phyloP scores from a whole-genome alignment of 1,139 yeast genomes.

The Debaryomyces sp. region DNA sequence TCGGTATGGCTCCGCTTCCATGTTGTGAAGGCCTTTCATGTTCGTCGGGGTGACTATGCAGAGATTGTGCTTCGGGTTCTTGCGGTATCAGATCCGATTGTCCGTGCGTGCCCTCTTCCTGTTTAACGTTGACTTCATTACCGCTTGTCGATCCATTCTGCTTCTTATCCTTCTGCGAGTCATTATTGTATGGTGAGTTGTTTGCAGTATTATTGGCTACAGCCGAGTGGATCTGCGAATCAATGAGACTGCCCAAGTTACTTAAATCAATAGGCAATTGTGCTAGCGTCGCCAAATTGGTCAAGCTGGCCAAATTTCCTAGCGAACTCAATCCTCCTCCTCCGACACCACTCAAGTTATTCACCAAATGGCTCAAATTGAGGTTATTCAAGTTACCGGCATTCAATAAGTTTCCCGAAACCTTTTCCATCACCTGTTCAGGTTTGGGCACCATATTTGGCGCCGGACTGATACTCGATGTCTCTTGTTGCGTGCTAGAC shows the following conservation, averaged over 20 bases:
- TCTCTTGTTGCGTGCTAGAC: constrained; percentile 22
- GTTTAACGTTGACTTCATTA: background rate
- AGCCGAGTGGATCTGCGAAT: constrained; percentile 19
- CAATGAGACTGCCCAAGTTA: constrained; percentile 36
- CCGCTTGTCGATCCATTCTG: background rate
- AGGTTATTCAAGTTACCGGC: constrained; percentile 51
- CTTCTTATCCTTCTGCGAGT: constrained; percentile 6
- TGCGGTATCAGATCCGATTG: background rate
- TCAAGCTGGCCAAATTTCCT: constrained; percentile 44
- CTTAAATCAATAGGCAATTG: constrained; percentile 47
- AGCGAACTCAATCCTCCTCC: constrained; percentile 35
- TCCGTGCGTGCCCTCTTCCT: background rate
- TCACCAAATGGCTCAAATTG: constrained; percentile 48
- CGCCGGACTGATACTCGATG: constrained; percentile 24
- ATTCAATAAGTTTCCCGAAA: constrained; percentile 25
- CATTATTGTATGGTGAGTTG: constrained; percentile 15
- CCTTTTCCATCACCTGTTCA: background rate
- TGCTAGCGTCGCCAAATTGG: constrained; percentile 48
- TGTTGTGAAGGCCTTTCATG: constrained; percentile 15
- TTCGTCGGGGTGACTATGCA: constrained; percentile 6
- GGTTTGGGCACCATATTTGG: constrained; percentile 13
- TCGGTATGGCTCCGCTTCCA: constrained; percentile 22
- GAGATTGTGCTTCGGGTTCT: constrained; percentile 15
- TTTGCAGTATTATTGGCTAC: constrained; percentile 16
- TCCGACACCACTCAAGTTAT: constrained; percentile 42